A percentile compares a stretch with the other conserved stretches of the same genome.
Conservation (phyloP, 2,329 filamentous ascomycete species). For the Ophidiomyces ophidiicola region DNA sequence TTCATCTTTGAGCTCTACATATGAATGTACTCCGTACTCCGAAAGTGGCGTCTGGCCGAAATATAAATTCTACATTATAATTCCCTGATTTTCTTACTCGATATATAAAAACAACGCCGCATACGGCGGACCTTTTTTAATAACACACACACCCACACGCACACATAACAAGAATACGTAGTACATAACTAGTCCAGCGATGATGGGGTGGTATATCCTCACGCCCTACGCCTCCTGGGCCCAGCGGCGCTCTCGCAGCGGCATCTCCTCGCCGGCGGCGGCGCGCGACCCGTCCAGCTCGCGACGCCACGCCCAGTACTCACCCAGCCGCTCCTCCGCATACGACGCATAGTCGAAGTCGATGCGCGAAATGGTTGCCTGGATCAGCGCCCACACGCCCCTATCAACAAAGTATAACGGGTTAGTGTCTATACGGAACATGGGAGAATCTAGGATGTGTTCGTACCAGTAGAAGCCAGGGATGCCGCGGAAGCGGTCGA, state of each 20-base stretch:
- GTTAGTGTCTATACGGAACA: not conserved
- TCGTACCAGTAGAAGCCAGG: constrained; percentile 65
- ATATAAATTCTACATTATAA: too few relatives aligned
- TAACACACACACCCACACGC: too few relatives aligned
- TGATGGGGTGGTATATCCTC: too few relatives aligned
- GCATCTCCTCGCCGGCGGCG: constrained; percentile 45
- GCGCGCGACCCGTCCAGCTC: constrained; percentile 54
- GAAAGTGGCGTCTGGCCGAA: too few relatives aligned
- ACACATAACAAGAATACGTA: too few relatives aligned
- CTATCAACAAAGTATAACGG: constrained; percentile 31
- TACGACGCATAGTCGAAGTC: constrained; percentile 94
- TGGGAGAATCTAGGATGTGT: not conserved
- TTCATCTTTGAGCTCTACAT: too few relatives aligned
- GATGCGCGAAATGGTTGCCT: constrained; percentile 86
- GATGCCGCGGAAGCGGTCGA: constrained; percentile 76
- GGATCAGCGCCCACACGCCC: constrained; percentile 94
- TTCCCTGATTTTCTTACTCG: too few relatives aligned
- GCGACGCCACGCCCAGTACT: constrained; percentile 86
- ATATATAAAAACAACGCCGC: too few relatives aligned
- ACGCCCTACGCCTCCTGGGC: constrained; percentile 43
- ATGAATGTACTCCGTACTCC: too few relatives aligned
- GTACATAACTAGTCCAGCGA: too few relatives aligned
- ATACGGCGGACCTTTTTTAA: too few relatives aligned
- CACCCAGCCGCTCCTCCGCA: constrained; percentile 70
- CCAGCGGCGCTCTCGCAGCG: constrained; percentile 72